Conservation (phyloP, 352 stramenopile species). For the Pythium grandisporangium region DNA sequence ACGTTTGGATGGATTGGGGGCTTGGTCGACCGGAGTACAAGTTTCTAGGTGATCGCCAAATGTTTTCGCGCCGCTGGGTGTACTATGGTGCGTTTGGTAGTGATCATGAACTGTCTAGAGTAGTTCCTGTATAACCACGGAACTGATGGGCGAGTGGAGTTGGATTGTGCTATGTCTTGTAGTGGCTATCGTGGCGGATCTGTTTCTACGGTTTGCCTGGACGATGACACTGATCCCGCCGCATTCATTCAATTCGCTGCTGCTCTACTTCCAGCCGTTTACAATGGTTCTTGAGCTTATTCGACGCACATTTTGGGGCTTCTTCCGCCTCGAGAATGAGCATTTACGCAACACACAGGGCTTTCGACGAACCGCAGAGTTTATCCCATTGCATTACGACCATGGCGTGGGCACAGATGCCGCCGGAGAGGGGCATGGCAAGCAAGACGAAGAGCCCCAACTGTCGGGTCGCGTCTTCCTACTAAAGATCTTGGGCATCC, state of each 20-base stretch:
- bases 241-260: constrained; percentile 39
- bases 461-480: constrained; percentile 21
- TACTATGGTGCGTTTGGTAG: constrained; percentile 37
- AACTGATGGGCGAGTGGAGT: not conserved
- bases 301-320: constrained; percentile 81
- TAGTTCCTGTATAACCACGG: too few species aligned
- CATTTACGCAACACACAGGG: constrained; percentile 81
- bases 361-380: constrained; percentile 73
- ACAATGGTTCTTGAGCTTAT: constrained; percentile 83
- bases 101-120: too few species aligned
- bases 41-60: constrained; percentile 72
- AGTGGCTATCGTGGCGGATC: constrained; percentile 62
- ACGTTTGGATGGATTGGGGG: constrained; percentile 85
- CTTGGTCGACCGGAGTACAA: constrained; percentile 71
- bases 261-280: constrained; percentile 75
- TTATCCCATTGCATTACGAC: constrained; percentile 81
- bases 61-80: constrained; percentile 74
- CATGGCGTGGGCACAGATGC: constrained; percentile 44
- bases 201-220: constrained; percentile 80
- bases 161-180: not conserved
- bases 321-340: constrained; percentile 82
- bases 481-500: constrained; percentile 26
- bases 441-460: constrained; percentile 17
- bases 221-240: constrained; percentile 73
- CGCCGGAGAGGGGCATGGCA: too few species aligned